Conservation (phyloP, 441 rosid species). For the Populus tomentosa region DNA sequence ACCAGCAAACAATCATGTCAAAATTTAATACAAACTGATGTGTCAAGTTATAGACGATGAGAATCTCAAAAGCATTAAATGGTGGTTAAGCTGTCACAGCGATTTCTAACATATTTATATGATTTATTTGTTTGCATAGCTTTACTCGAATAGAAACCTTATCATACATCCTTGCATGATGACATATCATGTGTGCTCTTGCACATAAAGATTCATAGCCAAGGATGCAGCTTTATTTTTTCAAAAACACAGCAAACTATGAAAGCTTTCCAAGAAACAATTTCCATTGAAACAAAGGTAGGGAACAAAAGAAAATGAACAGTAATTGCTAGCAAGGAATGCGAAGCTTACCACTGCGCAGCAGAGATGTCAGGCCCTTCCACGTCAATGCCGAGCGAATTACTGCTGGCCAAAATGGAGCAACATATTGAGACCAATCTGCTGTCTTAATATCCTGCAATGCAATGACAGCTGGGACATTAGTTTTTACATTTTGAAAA, state of each 20-base stretch:
- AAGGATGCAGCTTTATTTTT: background rate
- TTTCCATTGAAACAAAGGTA: background rate
- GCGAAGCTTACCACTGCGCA: conserved; percentile 51
- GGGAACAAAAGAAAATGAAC: background rate
- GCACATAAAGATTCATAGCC: background rate
- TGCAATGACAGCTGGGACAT: conserved; percentile 17
- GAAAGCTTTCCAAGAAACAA: background rate
- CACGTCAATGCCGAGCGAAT: conserved; percentile 68
- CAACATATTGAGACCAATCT: conserved; percentile 80
- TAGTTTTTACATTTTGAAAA: background rate
- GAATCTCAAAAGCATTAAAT: background rate
- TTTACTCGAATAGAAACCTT: background rate
- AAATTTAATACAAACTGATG: no score
- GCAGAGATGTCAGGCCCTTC: conserved; percentile 70
- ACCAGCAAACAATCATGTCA: background rate
- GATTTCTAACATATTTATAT: no score
- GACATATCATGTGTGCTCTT: background rate
- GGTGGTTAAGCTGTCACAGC: background rate
- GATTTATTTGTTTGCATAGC: background rate
- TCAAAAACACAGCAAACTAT: background rate
- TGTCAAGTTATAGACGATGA: background rate
- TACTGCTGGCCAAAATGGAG: conserved; percentile 96
- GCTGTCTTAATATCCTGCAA: conserved; percentile 58
- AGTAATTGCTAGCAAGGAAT: background rate
- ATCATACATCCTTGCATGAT: background rate